phyloP scores from a whole-genome alignment of 2,329 filamentous ascomycete species.

The Aaosphaeria pasadenensis region DNA sequence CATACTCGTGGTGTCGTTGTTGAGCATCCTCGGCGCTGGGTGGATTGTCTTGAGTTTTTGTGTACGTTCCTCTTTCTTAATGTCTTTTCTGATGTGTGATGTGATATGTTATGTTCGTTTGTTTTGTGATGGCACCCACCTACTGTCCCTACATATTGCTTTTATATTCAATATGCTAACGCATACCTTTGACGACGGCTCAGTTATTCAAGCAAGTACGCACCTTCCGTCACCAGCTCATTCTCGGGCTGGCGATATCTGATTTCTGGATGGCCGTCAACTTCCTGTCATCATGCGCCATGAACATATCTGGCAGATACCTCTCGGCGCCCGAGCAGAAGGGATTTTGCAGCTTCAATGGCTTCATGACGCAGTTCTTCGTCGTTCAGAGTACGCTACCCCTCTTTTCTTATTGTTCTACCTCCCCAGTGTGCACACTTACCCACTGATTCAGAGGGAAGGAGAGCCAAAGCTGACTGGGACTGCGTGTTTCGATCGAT shows the following conservation, averaged over 20 bases:
- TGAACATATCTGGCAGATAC: constrained; percentile 31
- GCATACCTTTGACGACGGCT: neutral
- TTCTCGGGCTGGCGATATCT: constrained; percentile 42
- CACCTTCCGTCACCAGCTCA: constrained; percentile 42
- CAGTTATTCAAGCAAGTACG: constrained; percentile 39
- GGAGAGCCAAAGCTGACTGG: too few species aligned
- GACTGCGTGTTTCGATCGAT: neutral
- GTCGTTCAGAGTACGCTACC: constrained; percentile 38
- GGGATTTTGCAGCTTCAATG: constrained; percentile 41
- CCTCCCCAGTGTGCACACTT: too few species aligned
- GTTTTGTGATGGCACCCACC: too few species aligned
- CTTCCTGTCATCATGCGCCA: constrained; percentile 37
- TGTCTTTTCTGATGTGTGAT: neutral
- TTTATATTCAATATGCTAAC: neutral
- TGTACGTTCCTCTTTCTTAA: constrained; percentile 4
- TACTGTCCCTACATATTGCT: too few species aligned
- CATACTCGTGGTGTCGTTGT: constrained; percentile 32
- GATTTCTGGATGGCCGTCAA: constrained; percentile 43
- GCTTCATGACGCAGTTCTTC: constrained; percentile 43
- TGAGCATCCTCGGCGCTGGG: constrained; percentile 36
- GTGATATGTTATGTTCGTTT: too few species aligned
- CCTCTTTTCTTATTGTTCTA: neutral
- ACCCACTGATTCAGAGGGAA: too few species aligned
- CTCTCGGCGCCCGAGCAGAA: constrained; percentile 27
- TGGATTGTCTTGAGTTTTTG: constrained; percentile 41